Conservation (phyloP, 2,329 filamentous ascomycete genomes). For the Leptodontidium sp. region DNA sequence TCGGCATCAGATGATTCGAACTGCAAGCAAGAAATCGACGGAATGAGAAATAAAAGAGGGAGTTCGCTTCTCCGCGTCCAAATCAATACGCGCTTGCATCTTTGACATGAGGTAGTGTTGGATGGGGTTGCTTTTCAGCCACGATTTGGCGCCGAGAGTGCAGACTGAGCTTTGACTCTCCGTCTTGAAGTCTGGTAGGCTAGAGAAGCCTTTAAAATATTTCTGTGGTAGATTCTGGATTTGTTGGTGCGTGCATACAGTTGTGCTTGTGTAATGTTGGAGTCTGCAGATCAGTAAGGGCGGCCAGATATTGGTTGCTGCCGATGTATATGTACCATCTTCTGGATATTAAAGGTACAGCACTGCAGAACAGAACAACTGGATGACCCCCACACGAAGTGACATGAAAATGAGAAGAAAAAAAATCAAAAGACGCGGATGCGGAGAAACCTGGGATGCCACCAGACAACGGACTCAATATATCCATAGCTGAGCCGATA, state of each 20-base stretch:
- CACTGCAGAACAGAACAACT: background rate
- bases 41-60: background rate
- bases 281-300: too few species aligned
- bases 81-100: conserved; percentile 1
- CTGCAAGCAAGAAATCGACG: background rate
- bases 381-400: background rate
- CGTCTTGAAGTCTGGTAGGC: too few species aligned
- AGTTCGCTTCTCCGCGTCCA: background rate
- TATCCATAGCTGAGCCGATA: background rate
- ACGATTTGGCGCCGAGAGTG: too few species aligned
- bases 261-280: too few species aligned
- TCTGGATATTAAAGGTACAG: too few species aligned
- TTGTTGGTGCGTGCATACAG: too few species aligned
- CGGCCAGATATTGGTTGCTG: background rate
- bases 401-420: background rate
- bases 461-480: background rate
- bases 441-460: background rate
- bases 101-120: background rate
- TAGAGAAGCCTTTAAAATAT: too few species aligned
- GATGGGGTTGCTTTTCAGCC: too few species aligned
- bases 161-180: too few species aligned
- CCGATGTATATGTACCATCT: background rate
- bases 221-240: too few species aligned
- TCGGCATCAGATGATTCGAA: background rate
- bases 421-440: background rate